Percentiles rank a stretch among this genome's conserved stretches.
These are phyloP conservation scores for Coelastrella sp. DNA, from an alignment of 139 green algal species.

Conservation along the genomic window DNA sequence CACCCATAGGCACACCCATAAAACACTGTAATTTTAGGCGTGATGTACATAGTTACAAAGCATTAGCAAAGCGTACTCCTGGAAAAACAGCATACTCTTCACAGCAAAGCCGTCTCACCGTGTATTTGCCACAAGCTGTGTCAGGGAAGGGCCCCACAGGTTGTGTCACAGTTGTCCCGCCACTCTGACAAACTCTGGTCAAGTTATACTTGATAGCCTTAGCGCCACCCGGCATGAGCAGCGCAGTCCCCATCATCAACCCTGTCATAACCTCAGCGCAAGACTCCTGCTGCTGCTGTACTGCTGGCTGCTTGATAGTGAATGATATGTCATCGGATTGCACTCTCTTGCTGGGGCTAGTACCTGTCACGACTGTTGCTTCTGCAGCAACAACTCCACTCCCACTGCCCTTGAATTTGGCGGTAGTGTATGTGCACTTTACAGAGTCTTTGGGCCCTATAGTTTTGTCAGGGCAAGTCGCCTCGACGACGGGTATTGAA, in stretches of 20 bases:
- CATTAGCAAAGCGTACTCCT: no score
- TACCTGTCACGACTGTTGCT: background rate
- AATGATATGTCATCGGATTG: background rate
- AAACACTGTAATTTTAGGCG: no score
- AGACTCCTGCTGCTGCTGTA: background rate
- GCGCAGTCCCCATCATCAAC: background rate
- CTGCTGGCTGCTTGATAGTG: background rate
- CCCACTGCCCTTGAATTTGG: background rate
- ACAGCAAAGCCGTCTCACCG: background rate
- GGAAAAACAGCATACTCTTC: no score
- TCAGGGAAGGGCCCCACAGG: conserved; percentile 31
- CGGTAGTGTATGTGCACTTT: conserved; percentile 5
- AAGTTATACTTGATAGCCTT: background rate
- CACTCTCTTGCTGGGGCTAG: background rate
- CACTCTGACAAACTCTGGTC: background rate
- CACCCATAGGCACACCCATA: no score
- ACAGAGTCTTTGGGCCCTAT: background rate
- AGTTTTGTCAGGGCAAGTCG: background rate
- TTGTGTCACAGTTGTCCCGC: background rate
- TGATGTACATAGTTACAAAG: no score
- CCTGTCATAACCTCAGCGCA: background rate
- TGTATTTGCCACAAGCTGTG: background rate
- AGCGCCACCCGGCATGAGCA: conserved; percentile 3
- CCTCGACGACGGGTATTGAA: background rate
- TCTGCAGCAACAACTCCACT: background rate